These are phyloP conservation scores for Exophiala sp. DNA, from an alignment of 2,329 filamentous ascomycete genomes.

Conservation along the genomic window DNA sequence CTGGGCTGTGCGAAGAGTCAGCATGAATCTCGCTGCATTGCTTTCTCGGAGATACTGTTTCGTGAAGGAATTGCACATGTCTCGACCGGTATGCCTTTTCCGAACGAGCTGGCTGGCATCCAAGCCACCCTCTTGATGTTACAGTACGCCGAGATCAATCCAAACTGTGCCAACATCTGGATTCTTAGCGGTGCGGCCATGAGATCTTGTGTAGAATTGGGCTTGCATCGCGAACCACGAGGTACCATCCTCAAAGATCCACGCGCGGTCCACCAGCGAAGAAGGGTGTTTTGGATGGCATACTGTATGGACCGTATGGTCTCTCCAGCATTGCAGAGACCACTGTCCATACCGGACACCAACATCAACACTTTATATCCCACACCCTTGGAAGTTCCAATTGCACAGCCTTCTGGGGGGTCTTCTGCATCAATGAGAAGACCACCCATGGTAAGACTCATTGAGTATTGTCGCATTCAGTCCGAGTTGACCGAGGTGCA, in stretches of 20 bases:
- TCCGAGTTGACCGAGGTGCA: slow-evolving; percentile 21
- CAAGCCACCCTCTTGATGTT: slow-evolving; percentile 20
- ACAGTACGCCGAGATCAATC: slow-evolving; percentile 21
- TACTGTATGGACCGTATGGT: slow-evolving; percentile 24
- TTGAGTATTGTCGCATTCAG: slow-evolving; percentile 15
- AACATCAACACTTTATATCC: slow-evolving; percentile 24
- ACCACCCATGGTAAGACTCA: slow-evolving; percentile 1
- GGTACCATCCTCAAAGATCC: slow-evolving; percentile 12
- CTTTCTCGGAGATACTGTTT: slow-evolving; percentile 28
- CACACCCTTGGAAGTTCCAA: background rate
- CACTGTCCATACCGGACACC: slow-evolving; percentile 21
- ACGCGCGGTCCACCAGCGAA: slow-evolving; percentile 19
- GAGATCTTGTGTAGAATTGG: slow-evolving; percentile 21
- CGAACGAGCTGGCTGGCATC: slow-evolving; percentile 16
- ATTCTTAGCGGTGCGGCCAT: slow-evolving; percentile 19
- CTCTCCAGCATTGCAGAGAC: slow-evolving; percentile 19
- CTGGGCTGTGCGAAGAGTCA: slow-evolving; percentile 28
- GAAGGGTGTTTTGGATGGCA: slow-evolving; percentile 22
- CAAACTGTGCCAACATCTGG: slow-evolving; percentile 21
- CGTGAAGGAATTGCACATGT: slow-evolving; percentile 27
- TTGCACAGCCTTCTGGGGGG: slow-evolving; percentile 8
- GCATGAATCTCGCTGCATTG: slow-evolving; percentile 28
- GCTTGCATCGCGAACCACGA: slow-evolving; percentile 16
- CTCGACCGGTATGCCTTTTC: slow-evolving; percentile 15
- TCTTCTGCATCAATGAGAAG: too few relatives aligned